phyloP scores from a whole-genome alignment of 2,329 filamentous ascomycete genomes.

The Thielaviopsis ethacetica region DNA sequence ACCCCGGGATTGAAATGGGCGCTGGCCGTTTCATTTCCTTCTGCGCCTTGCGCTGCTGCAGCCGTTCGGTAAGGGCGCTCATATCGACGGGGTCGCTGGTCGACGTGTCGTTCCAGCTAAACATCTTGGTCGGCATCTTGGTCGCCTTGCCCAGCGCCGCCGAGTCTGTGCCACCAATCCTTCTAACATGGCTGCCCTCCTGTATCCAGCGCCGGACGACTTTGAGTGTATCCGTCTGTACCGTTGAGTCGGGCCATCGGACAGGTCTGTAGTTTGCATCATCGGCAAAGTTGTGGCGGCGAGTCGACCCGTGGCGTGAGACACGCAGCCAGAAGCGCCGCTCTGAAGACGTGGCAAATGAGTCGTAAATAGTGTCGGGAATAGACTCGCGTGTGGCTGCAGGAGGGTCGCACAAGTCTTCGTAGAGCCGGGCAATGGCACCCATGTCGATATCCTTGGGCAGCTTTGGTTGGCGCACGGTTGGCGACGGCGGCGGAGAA shows the following conservation, averaged over 20 bases:
- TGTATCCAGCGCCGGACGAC: conserved; percentile 51
- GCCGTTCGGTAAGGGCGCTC: conserved; percentile 10
- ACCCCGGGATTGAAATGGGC: conserved; percentile 7
- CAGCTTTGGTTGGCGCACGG: not conserved
- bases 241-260: conserved; percentile 37
- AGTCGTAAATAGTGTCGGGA: conserved; percentile 32
- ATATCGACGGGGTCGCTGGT: conserved; percentile 13
- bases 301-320: conserved; percentile 41
- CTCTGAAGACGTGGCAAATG: conserved; percentile 37
- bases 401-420: conserved; percentile 19
- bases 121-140: conserved; percentile 22
- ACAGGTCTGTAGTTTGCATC: conserved; percentile 44
- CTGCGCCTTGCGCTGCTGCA: conserved; percentile 15
- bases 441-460: conserved; percentile 9
- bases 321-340: conserved; percentile 50
- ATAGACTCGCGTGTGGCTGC: conserved; percentile 19
- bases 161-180: conserved; percentile 18
- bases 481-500: not conserved
- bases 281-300: conserved; percentile 38
- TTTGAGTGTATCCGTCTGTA: conserved; percentile 36
- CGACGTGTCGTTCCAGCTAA: conserved; percentile 13
- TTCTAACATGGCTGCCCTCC: conserved; percentile 24
- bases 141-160: conserved; percentile 33
- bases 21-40: conserved; percentile 20
- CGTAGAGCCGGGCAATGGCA: conserved; percentile 11